Conservation (phyloP, 2,329 filamentous ascomycete species). For the Sporothrix inflata region DNA sequence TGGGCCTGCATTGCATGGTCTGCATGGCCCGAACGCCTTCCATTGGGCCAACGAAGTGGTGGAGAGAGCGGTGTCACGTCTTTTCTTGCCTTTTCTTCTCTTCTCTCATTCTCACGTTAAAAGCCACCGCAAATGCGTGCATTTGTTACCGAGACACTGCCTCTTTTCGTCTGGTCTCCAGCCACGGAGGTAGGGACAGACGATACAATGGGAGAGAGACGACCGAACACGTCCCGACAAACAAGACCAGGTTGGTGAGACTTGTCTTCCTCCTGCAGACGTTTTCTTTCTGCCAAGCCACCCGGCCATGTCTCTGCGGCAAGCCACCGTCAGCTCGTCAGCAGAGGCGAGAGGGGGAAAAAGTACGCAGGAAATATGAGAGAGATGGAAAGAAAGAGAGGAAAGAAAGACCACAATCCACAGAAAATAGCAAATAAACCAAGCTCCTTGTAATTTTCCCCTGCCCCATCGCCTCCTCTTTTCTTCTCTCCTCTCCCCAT, state of each 20-base stretch:
- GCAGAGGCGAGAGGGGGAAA: background rate
- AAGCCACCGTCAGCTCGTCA: background rate
- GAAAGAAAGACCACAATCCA: background rate
- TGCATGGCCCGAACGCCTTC: background rate
- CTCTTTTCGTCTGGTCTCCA: background rate
- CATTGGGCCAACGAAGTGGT: background rate
- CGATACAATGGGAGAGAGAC: background rate
- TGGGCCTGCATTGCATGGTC: background rate
- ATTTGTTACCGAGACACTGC: background rate
- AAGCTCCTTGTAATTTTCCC: background rate
- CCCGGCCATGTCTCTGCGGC: background rate
- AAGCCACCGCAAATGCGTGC: background rate
- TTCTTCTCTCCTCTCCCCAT: background rate
- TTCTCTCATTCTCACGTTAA: background rate
- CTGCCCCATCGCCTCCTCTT: background rate
- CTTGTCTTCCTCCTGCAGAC: background rate
- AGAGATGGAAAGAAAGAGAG: background rate
- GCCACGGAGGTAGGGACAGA: background rate
- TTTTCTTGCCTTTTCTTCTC: background rate
- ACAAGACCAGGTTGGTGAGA: background rate
- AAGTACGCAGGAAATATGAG: background rate
- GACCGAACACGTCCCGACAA: background rate
- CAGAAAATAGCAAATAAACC: background rate
- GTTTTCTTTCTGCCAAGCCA: background rate
- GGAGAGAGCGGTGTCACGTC: background rate